Percentiles rank a stretch among this genome's conserved stretches.
phyloP scores from a whole-genome alignment of 2,329 filamentous ascomycete genomes.

The Aspergillus neoniger region DNA sequence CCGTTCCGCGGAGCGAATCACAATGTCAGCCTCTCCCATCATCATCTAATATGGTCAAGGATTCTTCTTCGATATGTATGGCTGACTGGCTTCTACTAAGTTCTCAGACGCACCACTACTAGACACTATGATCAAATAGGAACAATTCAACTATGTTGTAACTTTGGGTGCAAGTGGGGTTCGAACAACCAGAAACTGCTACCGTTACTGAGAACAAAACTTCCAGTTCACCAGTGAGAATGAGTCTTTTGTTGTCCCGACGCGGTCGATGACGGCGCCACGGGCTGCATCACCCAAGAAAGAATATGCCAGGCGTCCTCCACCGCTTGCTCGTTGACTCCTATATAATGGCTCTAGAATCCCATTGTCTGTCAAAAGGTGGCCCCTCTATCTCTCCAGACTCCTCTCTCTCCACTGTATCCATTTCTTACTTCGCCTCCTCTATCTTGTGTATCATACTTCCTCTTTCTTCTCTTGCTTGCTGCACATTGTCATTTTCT shows the following conservation, averaged over 20 bases:
- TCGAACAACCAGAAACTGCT: background rate
- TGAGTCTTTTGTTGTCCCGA: constrained; percentile 13
- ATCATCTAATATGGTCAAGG: background rate
- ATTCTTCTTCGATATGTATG: background rate
- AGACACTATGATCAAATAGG: background rate
- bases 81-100: background rate
- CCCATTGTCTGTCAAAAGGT: background rate
- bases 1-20: constrained; percentile 16
- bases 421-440: background rate
- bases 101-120: background rate
- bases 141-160: background rate
- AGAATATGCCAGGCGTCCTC: background rate
- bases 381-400: background rate
- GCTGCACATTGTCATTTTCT: background rate
- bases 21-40: background rate
- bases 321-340: constrained; percentile 7
- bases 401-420: background rate
- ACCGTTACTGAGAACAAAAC: background rate
- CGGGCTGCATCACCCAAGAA: constrained; percentile 15
- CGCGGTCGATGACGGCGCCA: constrained; percentile 22
- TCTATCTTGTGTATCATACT: background rate
- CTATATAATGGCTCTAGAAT: constrained; percentile 18
- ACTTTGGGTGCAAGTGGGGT: constrained; percentile 14
- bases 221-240: constrained; percentile 4
- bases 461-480: background rate